These are phyloP conservation scores for Themeda triandra DNA, from an alignment of 176 grass and related monocot species.

Conservation along the genomic window DNA sequence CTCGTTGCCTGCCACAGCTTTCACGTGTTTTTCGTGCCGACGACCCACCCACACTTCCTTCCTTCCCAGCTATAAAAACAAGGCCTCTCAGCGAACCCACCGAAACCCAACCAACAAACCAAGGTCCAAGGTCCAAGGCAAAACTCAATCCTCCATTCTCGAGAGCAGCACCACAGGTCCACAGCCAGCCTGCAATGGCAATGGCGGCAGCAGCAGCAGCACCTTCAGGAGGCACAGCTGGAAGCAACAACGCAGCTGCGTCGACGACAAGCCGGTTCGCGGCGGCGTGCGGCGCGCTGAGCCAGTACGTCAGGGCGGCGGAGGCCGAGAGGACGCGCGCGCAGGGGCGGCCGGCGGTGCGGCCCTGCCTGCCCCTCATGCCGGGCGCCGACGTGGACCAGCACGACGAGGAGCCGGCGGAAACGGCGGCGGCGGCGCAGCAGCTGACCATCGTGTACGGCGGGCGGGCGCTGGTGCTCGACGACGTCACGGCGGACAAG, in stretches of 20 bases:
- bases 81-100: not conserved
- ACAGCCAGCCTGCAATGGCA: not conserved
- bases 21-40: not conserved
- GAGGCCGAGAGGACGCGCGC: not conserved
- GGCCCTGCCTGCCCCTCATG: conserved; percentile 20
- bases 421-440: not conserved
- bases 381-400: conserved; percentile 4
- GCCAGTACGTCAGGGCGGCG: conserved; percentile 50
- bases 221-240: not conserved
- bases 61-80: not conserved
- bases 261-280: conserved; percentile 7
- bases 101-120: not conserved
- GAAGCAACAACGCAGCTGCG: not conserved
- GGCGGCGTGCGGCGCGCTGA: conserved; percentile 32
- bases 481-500: not conserved
- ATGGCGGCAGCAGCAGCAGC: not conserved
- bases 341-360: not conserved
- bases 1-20: not conserved
- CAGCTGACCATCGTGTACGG: not conserved
- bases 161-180: not conserved
- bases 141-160: not conserved
- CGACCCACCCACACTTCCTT: not conserved
- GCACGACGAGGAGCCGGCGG: not conserved
- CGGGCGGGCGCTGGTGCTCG: not conserved
- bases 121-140: not conserved